Conservation (phyloP, 768 basidiomycete genomes). For the Agaricus bisporus region DNA sequence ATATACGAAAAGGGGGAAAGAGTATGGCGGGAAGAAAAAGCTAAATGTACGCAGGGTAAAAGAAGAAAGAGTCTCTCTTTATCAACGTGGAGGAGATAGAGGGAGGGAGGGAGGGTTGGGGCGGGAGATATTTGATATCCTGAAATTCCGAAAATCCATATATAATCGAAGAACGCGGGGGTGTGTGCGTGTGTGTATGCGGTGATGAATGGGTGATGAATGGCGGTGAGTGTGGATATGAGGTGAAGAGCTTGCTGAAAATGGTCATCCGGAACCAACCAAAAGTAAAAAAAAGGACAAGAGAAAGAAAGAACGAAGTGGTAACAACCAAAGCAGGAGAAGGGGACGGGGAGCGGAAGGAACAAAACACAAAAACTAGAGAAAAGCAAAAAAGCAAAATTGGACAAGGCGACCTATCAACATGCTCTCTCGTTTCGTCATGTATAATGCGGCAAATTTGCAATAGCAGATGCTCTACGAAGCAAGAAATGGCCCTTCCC, state of each 20-base stretch:
- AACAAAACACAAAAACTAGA: not conserved
- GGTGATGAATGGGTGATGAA: not conserved
- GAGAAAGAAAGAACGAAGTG: not conserved
- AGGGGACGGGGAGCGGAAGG: not conserved
- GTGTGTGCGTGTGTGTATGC: too few species aligned
- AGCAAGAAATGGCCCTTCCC: slow-evolving; percentile 31
- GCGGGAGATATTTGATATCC: not conserved
- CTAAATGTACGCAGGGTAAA: not conserved
- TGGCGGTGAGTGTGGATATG: not conserved
- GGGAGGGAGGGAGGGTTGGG: not conserved
- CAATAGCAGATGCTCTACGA: slow-evolving; percentile 24
- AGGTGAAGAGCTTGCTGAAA: not conserved
- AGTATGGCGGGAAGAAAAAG: not conserved
- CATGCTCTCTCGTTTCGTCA: slow-evolving; percentile 1
- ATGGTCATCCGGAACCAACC: slow-evolving; percentile 2
- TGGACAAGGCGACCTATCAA: not conserved
- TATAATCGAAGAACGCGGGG: too few species aligned
- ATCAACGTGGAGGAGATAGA: not conserved
- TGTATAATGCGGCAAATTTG: slow-evolving; percentile 9
- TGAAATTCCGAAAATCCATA: too few species aligned
- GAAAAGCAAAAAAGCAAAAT: not conserved
- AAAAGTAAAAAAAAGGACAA: not conserved
- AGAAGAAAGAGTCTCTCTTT: too few species aligned
- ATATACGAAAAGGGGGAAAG: not conserved
- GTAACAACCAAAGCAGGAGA: not conserved